Percentiles rank a stretch among this genome's conserved stretches.
phyloP scores from a whole-genome alignment of 768 basidiomycete species.

The Leccinum disarticulatum region DNA sequence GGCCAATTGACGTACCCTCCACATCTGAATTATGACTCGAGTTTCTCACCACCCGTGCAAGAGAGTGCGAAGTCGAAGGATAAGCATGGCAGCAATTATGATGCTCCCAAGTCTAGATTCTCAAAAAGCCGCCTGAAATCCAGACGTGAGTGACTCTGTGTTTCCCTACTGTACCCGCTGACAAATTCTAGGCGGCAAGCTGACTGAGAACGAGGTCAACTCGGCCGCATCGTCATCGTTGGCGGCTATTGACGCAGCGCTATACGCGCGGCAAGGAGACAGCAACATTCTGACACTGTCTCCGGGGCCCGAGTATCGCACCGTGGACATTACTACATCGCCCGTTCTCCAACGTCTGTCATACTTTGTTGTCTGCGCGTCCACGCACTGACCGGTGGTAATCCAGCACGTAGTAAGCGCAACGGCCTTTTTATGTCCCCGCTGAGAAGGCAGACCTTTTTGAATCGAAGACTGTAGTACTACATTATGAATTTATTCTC shows the following conservation, averaged over 20 bases:
- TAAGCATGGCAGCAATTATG: not conserved
- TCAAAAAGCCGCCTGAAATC: conserved; percentile 1
- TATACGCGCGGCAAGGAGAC: not conserved
- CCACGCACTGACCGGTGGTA: conserved; percentile 1
- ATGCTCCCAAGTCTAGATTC: not conserved
- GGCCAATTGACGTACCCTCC: conserved; percentile 5
- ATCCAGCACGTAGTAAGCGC: conserved; percentile 3
- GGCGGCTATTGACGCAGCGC: not conserved
- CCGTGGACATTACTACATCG: not conserved
- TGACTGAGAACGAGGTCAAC: not conserved
- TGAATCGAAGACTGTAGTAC: too few species aligned
- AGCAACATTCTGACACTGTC: not conserved
- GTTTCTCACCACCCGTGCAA: conserved; percentile 3
- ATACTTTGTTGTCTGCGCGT: not conserved
- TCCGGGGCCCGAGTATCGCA: not conserved
- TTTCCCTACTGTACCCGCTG: not conserved
- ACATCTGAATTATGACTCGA: conserved; percentile 1
- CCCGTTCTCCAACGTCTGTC: conserved; percentile 9
- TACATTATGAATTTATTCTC: conserved; percentile 11
- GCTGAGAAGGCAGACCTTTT: not conserved
- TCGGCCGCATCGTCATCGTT: conserved; percentile 6
- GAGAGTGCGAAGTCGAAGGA: conserved; percentile 1
- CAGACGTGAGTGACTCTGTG: conserved; percentile 10
- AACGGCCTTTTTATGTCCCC: conserved; percentile 8
- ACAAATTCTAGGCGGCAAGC: conserved; percentile 1